Conservation (phyloP, 139 green algal species). For the Tetradesmus lagerheimii region DNA sequence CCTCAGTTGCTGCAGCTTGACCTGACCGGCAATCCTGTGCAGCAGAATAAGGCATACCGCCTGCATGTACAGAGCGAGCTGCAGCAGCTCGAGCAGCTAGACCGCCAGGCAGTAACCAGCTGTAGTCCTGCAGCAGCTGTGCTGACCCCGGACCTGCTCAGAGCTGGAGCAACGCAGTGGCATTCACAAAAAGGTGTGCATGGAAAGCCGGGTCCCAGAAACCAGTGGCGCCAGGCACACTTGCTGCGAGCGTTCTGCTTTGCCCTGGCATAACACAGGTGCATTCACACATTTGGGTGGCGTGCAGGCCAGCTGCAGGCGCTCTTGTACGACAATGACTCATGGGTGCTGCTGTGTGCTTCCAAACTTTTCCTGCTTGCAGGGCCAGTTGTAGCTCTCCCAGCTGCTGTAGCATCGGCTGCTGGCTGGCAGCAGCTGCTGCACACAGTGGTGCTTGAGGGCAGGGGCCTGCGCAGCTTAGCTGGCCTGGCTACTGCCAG, state of each 20-base stretch:
- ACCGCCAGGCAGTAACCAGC: constrained; percentile 13
- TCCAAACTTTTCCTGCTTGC: not conserved
- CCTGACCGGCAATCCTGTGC: constrained; percentile 67
- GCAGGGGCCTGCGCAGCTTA: constrained; percentile 3
- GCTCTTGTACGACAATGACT: no score
- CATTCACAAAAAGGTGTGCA: constrained; percentile 9
- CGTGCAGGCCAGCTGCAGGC: no score
- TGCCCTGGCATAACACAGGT: no score
- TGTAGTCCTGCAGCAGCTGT: not conserved
- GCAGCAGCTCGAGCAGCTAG: constrained; percentile 44
- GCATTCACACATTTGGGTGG: no score
- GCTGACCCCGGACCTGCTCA: not conserved
- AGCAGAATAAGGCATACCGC: constrained; percentile 67
- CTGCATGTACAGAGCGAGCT: constrained; percentile 51
- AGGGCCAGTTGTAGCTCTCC: not conserved
- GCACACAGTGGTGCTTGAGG: constrained; percentile 21
- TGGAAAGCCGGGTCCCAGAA: no score
- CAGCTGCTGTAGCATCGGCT: not conserved
- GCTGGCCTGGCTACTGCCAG: not conserved
- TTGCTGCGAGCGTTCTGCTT: no score
- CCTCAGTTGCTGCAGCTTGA: constrained; percentile 67
- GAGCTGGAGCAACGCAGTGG: not conserved
- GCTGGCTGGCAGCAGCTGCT: not conserved
- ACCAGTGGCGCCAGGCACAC: no score
- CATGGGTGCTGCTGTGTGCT: not conserved